Percentiles rank a stretch among this genome's conserved stretches.
Conservation (phyloP, 2,329 filamentous ascomycete genomes). For the Plectosphaerella plurivora region DNA sequence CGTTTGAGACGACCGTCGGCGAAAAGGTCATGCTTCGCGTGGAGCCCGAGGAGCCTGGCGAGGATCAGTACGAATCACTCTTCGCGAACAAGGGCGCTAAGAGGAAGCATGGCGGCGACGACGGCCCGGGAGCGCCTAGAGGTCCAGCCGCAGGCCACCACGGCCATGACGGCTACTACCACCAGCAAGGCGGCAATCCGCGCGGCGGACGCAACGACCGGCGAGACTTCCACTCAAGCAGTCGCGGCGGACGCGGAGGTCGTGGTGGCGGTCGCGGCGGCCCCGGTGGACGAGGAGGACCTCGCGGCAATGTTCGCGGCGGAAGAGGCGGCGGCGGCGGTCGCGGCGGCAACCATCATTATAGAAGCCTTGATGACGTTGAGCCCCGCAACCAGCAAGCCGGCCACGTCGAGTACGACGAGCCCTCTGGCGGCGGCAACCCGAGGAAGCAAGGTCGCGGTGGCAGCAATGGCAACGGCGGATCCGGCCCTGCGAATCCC, state of each 20-base stretch:
- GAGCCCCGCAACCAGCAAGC: conserved; percentile 41
- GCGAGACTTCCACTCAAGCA: conserved; percentile 36
- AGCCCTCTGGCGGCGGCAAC: conserved; percentile 13
- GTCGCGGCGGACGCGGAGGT: conserved; percentile 35
- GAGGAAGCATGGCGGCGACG: conserved; percentile 49
- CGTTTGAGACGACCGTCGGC: conserved; percentile 78
- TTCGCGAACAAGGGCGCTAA: conserved; percentile 58
- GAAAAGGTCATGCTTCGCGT: conserved; percentile 83
- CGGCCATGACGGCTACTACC: conserved; percentile 34
- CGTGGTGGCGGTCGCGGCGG: conserved; percentile 33
- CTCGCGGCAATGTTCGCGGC: conserved; percentile 30
- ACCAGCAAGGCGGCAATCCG: conserved; percentile 23
- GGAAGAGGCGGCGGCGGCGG: conserved; percentile 34
- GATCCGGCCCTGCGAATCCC: conserved; percentile 11
- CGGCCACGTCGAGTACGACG: conserved; percentile 45
- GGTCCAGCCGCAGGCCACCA: conserved; percentile 1
- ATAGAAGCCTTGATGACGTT: conserved; percentile 66
- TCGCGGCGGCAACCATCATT: conserved; percentile 46
- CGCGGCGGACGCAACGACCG: conserved; percentile 34
- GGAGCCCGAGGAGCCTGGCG: conserved; percentile 62
- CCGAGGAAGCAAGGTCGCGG: conserved; percentile 2
- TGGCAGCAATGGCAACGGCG: not conserved
- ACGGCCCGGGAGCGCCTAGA: conserved; percentile 33
- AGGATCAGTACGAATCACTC: conserved; percentile 60
- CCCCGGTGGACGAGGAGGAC: conserved; percentile 23